These are phyloP conservation scores for Alternaria conjuncta DNA, from an alignment of 2,329 filamentous ascomycete species.

Conservation along the genomic window DNA sequence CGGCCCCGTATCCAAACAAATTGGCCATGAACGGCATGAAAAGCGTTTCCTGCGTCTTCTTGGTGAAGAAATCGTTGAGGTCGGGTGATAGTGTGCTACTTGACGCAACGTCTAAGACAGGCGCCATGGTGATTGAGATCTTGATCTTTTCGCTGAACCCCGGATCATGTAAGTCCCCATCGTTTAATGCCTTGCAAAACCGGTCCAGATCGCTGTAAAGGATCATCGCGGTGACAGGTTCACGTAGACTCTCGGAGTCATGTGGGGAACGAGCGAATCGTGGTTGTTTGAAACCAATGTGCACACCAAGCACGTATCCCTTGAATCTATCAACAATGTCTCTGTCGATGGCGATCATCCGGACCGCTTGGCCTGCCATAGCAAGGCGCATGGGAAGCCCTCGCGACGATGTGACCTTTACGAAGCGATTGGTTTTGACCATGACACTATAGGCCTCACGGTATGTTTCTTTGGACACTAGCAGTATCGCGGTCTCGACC, in stretches of 20 bases:
- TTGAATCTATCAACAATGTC: slow-evolving; percentile 9
- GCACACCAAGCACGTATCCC: slow-evolving; percentile 19
- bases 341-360: slow-evolving; percentile 8
- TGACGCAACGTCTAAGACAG: neutral
- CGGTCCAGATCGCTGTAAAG: slow-evolving; percentile 17
- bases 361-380: slow-evolving; percentile 1
- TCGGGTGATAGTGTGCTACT: neutral
- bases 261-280: neutral
- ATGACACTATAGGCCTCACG: slow-evolving; percentile 9
- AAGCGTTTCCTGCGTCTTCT: slow-evolving; percentile 21
- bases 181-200: slow-evolving; percentile 16
- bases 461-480: slow-evolving; percentile 1
- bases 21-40: slow-evolving; percentile 18
- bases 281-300: slow-evolving; percentile 1
- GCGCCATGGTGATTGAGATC: slow-evolving; percentile 15
- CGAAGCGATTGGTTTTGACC: slow-evolving; percentile 27
- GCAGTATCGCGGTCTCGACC: neutral
- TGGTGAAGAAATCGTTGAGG: slow-evolving; percentile 20
- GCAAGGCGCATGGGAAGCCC: slow-evolving; percentile 9
- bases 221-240: slow-evolving; percentile 12
- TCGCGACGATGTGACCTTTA: slow-evolving; percentile 6
- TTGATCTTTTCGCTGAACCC: slow-evolving; percentile 4
- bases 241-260: neutral
- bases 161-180: slow-evolving; percentile 7
- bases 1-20: slow-evolving; percentile 17